A percentile compares a stretch with the other conserved stretches of the same genome.
Evolutionary conservation across 306 rosid species (phyloP).

Genomic region (Clitoria ternatea): DNA sequence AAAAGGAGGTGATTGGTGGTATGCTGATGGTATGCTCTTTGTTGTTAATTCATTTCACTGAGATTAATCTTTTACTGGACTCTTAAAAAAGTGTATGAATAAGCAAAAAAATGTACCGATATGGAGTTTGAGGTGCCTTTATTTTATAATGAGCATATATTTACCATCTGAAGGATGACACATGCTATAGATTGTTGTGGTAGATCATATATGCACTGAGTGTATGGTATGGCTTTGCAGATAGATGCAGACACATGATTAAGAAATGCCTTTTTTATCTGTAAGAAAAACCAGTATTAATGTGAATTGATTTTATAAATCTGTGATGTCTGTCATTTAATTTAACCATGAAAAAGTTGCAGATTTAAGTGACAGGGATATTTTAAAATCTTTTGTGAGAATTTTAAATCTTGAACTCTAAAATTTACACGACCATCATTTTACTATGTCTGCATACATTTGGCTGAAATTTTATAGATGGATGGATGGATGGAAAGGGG

Average conservation of each 20-base stretch:
- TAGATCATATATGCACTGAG: neutral
- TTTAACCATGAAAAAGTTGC: slow-evolving; percentile 8
- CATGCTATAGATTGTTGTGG: slow-evolving; percentile 1
- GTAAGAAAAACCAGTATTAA: neutral
- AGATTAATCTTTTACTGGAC: neutral
- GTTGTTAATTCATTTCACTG: slow-evolving; percentile 22
- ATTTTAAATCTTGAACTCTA: neutral
- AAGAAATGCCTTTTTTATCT: neutral
- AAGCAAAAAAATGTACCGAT: neutral
- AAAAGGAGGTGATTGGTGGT: slow-evolving; percentile 80
- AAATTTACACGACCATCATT: slow-evolving; percentile 8
- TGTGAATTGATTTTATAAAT: neutral
- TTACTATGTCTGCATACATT: slow-evolving; percentile 3
- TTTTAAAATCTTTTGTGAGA: neutral
- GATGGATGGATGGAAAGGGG: neutral
- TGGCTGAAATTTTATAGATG: neutral
- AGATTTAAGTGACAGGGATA: neutral
- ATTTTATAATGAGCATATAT: neutral
- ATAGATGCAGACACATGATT: neutral
- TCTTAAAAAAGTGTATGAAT: neutral
- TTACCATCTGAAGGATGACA: neutral
- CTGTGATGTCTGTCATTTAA: neutral
- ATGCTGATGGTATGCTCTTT: slow-evolving; percentile 69
- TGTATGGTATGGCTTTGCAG: neutral
- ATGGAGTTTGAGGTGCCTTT: slow-evolving; percentile 5